Base-by-base conservation (phyloP, 2,329 filamentous ascomycete species). In the Apiospora phragmitis region DNA sequence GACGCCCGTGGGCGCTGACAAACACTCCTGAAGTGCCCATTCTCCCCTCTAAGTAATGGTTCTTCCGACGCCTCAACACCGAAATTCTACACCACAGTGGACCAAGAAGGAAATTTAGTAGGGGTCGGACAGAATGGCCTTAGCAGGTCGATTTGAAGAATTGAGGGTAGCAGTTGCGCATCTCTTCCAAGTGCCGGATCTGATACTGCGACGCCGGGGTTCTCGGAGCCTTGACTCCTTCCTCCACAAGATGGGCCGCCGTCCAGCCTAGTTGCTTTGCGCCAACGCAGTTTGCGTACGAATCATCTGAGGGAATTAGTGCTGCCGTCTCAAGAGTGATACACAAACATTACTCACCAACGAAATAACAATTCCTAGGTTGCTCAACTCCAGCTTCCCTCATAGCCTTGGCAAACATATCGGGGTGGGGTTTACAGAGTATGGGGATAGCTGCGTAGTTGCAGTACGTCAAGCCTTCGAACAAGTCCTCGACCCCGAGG, bases 381-480 rank as follows among this genome's bases (percentile, higher is more conserved):
- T 88, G 86, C 18, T 88, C 86, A 1, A 93, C 89, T 0, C 91
- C 92, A 0, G 95, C 94, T 76, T 98, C 93, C 65, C 81, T 85
- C 93, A 98, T 97, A 7, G 93, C 96, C 83, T 96, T 97, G 47
- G 88, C 88, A 79, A 91, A 99, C 92, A 97, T 96, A 68, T 91
- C 90, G 68, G 86, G 86, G 70, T 93, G 88, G 3, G 96, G 96
- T 81, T 99, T 99, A 85, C 96, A 98, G 65, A 97, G 82, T 72
- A 99, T 86, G 7, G 89, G 92, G 55, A 89, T 84, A 21, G 88
- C 83, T 14, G 85, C 87, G 81, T 99, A 99, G 81, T 99, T 94
- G 79, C 97, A 99, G 81, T 90, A 99, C 0, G 96, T 99, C 72
- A 98, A 90, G 9, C 96, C 96, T 73, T 98, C 95, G 78, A 99